Percentiles rank a stretch among this genome's conserved stretches.
Conservation (phyloP, 2,329 filamentous ascomycete species). For the Paecilomyces niveus region DNA sequence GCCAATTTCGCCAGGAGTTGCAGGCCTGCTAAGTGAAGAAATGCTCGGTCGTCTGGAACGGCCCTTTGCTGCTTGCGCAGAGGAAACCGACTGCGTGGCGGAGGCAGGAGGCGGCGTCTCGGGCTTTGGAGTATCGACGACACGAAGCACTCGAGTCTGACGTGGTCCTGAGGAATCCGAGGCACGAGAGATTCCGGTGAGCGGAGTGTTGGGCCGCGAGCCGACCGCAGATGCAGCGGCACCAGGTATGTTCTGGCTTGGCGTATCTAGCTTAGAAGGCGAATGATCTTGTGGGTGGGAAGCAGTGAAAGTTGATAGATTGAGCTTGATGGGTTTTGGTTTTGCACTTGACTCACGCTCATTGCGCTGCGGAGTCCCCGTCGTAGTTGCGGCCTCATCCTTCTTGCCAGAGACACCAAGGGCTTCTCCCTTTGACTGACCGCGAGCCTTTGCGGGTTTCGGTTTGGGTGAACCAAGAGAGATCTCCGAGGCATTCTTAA, state of each 20-base stretch:
- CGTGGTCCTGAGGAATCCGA: constrained; percentile 33
- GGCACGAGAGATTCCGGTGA: constrained; percentile 27
- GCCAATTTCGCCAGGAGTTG: constrained; percentile 53
- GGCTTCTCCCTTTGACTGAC: constrained; percentile 15
- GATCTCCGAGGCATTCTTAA: constrained; percentile 28
- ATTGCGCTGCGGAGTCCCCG: constrained; percentile 6
- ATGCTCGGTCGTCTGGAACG: constrained; percentile 35
- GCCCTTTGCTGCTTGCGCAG: constrained; percentile 22
- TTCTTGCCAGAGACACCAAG: constrained; percentile 11
- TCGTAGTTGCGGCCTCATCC: constrained; percentile 5
- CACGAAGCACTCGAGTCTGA: constrained; percentile 47
- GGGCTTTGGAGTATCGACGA: constrained; percentile 50
- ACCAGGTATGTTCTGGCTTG: constrained; percentile 12
- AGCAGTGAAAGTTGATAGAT: constrained; percentile 17
- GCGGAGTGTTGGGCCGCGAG: constrained; percentile 45
- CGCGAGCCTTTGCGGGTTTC: constrained; percentile 23
- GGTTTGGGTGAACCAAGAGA: constrained; percentile 36
- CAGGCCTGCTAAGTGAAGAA: constrained; percentile 52
- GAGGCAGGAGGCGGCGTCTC: constrained; percentile 32
- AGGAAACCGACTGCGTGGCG: constrained; percentile 24
- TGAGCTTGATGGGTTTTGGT: constrained; percentile 27
- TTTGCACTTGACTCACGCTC: constrained; percentile 11
- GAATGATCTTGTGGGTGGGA: constrained; percentile 10
- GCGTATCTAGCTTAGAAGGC: constrained; percentile 18
- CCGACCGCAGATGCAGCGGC: constrained; percentile 25